These are phyloP conservation scores for Caryopteris hybrid DNA, from an alignment of 305 asterid genomes.

Conservation along the genomic window DNA sequence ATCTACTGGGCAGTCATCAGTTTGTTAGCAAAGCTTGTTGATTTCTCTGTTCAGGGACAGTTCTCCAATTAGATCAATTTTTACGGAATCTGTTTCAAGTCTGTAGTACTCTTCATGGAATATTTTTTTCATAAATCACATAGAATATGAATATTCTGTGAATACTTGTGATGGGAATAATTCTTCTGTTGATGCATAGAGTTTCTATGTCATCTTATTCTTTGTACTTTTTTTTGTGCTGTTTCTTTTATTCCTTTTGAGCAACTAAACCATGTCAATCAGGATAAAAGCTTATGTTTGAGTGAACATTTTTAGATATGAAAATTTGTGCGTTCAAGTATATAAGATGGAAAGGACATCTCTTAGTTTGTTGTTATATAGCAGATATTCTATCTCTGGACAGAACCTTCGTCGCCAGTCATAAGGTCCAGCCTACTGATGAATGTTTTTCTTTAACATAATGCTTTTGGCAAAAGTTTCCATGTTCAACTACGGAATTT, in stretches of 20 bases:
- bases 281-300: background rate
- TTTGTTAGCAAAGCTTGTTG: conserved; percentile 1
- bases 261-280: background rate
- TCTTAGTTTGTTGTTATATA: background rate
- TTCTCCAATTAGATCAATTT: background rate
- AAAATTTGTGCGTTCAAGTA: background rate
- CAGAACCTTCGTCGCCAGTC: background rate
- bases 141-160: background rate
- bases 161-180: background rate
- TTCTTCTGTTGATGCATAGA: background rate
- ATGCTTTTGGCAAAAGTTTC: background rate
- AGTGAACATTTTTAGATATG: background rate
- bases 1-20: background rate
- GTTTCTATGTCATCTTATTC: background rate
- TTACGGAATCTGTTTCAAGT: background rate
- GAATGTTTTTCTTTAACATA: background rate
- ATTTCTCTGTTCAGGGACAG: background rate
- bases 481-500: background rate
- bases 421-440: background rate
- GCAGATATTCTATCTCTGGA: background rate
- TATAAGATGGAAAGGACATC: background rate
- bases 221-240: background rate
- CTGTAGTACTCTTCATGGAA: background rate
- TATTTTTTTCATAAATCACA: background rate
- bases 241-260: background rate